Evolutionary conservation across 1,284 basidiomycete genomes (phyloP), one percentile per base, ranked within the genome.

Genomic region (Sparassis latifolia): DNA sequence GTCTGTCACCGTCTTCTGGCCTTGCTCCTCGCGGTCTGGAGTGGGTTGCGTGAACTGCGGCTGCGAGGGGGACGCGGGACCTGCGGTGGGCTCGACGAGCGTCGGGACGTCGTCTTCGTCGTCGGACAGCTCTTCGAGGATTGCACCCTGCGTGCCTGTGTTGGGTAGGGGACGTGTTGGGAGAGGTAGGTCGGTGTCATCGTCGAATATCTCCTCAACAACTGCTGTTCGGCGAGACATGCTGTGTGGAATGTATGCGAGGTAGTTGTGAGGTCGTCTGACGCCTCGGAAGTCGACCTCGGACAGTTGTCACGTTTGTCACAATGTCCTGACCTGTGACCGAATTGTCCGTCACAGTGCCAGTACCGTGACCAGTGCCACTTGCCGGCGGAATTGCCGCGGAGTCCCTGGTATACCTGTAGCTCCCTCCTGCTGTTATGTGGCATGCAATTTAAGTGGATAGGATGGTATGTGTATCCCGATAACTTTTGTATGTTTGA

Each of bases 161-260:
- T 84, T 79, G 7, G 84, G 82, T 1, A 93, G 71, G 0, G 80
- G 71, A n/a, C 75, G 76, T 31, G 70, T 71, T 2, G 83, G 88
- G 41, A 86, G 73, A 2, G 84, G 85, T 42, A 93, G 77, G 65
- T 94, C 91, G 12, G 89, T 89, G 62, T 93, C 90, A 71, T 94
- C 91, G 78, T 93, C 89, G 64, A 92, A 94, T 20, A 20, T 20
- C 59, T 87, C 81, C 57, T 82, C 86, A 44, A 86, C 76, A 49
- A 82, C 72, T 53, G 78, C 78, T 56, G 81, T 68, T 45, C 78
- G 75, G 58, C 79, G 78, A 54, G 83, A 81, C 86, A 89, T 88
- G 10, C 5, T 30, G 9, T n/a, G 32, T 30, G 30, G 27, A 5
- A 44, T 9, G 28, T 42, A 10, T 42, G 7, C 20, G 20, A 20